These are phyloP conservation scores for Lachancea lanzarotensis DNA, from an alignment of 805 yeast genomes.

Conservation along the genomic window DNA sequence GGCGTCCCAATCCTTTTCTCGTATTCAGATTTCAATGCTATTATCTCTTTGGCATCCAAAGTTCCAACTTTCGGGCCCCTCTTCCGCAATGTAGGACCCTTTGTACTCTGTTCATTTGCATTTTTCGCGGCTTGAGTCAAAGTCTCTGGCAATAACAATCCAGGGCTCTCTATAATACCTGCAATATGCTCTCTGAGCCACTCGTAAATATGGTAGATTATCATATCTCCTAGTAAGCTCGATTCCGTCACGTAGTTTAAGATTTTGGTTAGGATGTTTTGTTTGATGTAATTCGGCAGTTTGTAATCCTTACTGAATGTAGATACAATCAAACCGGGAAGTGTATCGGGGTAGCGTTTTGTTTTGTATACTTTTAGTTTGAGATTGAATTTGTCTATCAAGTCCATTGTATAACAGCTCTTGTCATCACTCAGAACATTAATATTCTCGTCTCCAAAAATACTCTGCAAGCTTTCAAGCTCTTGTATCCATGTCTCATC, in stretches of 20 bases:
- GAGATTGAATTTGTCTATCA: constrained; percentile 30
- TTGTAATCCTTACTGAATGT: constrained; percentile 38
- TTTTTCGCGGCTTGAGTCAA: constrained; percentile 9
- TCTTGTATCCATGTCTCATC: constrained; percentile 67
- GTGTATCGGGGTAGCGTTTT: constrained; percentile 49
- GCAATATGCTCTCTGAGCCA: constrained; percentile 66
- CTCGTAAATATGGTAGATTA: constrained; percentile 61
- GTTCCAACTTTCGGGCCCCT: constrained; percentile 6
- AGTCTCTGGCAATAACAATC: constrained; percentile 43
- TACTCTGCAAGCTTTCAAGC: constrained; percentile 54
- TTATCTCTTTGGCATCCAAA: constrained; percentile 30
- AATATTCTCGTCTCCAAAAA: constrained; percentile 46
- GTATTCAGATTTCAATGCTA: constrained; percentile 34
- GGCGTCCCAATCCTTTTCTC: constrained; percentile 25
- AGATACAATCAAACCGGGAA: constrained; percentile 64
- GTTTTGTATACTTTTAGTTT: constrained; percentile 41
- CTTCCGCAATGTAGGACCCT: background rate
- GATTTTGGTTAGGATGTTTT: constrained; percentile 46
- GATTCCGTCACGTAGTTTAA: constrained; percentile 38
- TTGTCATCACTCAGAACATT: constrained; percentile 24
- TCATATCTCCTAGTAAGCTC: constrained; percentile 59
- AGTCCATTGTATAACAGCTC: constrained; percentile 28
- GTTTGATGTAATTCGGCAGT: constrained; percentile 64
- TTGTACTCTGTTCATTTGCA: background rate
- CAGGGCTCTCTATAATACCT: constrained; percentile 63